Percentiles rank a stretch among this genome's conserved stretches.
phyloP scores from a whole-genome alignment of 2,329 filamentous ascomycete species.

The Botryotinia convoluta region DNA sequence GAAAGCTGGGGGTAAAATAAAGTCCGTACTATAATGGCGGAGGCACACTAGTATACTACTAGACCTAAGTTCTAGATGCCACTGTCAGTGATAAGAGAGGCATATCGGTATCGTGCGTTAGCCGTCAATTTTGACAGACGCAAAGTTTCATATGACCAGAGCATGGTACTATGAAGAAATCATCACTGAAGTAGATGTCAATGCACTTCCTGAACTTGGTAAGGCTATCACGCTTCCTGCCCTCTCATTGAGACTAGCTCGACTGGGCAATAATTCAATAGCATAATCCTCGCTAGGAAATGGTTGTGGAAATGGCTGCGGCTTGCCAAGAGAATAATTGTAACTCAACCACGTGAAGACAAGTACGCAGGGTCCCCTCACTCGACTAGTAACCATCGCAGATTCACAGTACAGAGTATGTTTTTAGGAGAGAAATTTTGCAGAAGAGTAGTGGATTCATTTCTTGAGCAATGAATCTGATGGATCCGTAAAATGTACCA shows the following conservation, averaged over 20 bases:
- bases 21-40: background rate
- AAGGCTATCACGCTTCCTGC: background rate
- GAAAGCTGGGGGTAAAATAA: background rate
- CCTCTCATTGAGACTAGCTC: background rate
- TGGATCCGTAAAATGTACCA: background rate
- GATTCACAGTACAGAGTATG: background rate
- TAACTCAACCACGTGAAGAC: background rate
- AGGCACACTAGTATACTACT: background rate
- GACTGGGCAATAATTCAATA: background rate
- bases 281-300: too few species aligned
- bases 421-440: accelerated
- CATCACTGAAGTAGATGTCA: accelerated
- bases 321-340: background rate
- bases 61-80: background rate
- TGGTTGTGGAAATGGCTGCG: background rate
- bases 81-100: background rate
- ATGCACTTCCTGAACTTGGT: background rate
- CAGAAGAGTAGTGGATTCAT: background rate
- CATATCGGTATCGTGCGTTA: background rate
- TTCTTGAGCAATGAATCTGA: background rate
- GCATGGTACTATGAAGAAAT: background rate
- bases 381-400: background rate
- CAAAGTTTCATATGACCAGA: background rate
- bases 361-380: background rate
- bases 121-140: background rate